phyloP scores from a whole-genome alignment of 2,329 filamentous ascomycete species.

The Shiraia bambusicola region DNA sequence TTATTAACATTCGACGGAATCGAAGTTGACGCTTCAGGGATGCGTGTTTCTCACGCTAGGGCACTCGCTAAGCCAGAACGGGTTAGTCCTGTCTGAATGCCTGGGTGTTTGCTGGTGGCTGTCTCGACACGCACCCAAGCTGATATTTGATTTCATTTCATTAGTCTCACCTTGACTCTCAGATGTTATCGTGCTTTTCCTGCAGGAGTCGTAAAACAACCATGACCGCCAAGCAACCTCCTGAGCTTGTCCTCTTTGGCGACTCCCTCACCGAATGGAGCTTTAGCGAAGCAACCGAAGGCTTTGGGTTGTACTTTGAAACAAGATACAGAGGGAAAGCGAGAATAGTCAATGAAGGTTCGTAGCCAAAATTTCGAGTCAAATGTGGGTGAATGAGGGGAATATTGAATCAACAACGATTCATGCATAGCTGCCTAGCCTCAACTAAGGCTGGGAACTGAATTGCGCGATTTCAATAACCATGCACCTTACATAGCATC shows the following conservation, averaged over 20 bases:
- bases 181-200: background rate
- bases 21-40: no score
- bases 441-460: no score
- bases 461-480: no score
- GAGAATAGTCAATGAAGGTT: slow-evolving; percentile 37
- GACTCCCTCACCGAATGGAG: slow-evolving; percentile 39
- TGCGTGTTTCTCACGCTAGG: no score
- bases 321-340: slow-evolving; percentile 28
- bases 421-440: background rate
- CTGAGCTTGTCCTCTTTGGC: slow-evolving; percentile 39
- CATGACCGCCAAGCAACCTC: slow-evolving; percentile 3
- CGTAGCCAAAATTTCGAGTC: background rate
- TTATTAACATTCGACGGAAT: no score
- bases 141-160: no score
- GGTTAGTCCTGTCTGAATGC: no score
- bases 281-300: slow-evolving; percentile 28
- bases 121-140: no score
- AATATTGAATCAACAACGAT: background rate
- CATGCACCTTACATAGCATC: no score
- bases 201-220: background rate
- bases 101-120: no score
- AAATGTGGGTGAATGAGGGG: background rate
- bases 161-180: background rate
- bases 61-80: no score
- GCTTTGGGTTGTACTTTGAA: slow-evolving; percentile 34